These are phyloP conservation scores for Hordeum marinum DNA, from an alignment of 176 grass and related monocot genomes.

Conservation along the genomic window DNA sequence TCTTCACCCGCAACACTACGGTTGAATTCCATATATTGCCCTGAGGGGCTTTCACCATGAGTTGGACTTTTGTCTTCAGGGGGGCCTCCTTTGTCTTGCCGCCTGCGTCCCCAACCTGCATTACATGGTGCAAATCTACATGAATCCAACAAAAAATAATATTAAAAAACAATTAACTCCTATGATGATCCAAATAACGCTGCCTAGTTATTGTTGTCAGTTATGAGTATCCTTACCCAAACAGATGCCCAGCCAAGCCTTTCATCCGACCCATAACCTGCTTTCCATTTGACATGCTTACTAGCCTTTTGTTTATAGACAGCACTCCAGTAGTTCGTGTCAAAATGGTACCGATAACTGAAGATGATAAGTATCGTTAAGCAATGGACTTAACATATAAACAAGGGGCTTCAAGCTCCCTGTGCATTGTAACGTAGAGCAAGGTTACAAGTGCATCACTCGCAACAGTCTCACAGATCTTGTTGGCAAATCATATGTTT, in stretches of 20 bases:
- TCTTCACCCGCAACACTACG: conserved; percentile 79
- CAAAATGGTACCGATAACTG: conserved; percentile 82
- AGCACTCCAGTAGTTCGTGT: conserved; percentile 66
- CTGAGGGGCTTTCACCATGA: conserved; percentile 72
- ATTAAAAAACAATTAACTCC: neutral
- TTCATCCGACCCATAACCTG: conserved; percentile 75
- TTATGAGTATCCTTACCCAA: conserved; percentile 49
- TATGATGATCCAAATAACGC: neutral
- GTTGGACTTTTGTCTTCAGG: conserved; percentile 61
- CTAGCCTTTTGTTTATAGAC: conserved; percentile 66
- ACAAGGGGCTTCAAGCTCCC: neutral
- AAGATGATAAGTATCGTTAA: neutral
- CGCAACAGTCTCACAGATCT: neutral
- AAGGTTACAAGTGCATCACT: neutral
- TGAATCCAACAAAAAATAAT: neutral
- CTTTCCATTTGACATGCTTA: conserved; percentile 90
- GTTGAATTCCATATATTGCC: conserved; percentile 46
- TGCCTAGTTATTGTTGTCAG: neutral
- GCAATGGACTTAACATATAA: conserved; percentile 13
- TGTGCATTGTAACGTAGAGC: neutral
- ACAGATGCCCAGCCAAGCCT: conserved; percentile 74
- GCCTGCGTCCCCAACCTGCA: conserved; percentile 67
- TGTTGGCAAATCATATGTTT: neutral
- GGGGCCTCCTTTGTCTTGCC: conserved; percentile 67
- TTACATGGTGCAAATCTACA: conserved; percentile 16